A percentile compares a stretch with the other conserved stretches of the same genome.
These are phyloP conservation scores for Alloteropsis semialata DNA, from an alignment of 176 grass and related monocot genomes.

Conservation along the genomic window DNA sequence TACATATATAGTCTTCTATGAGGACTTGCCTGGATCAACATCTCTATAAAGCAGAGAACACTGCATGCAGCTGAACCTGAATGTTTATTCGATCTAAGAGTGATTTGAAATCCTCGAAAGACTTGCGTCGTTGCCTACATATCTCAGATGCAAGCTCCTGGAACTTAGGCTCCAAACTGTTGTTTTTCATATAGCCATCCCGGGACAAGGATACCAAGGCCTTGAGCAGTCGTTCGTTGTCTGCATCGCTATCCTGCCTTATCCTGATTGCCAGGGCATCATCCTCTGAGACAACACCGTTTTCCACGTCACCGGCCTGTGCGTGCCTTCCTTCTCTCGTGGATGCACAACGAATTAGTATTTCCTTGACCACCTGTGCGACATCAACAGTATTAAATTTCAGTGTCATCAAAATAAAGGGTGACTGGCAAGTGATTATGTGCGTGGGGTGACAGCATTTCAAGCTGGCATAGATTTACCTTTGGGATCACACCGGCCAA, in stretches of 20 bases:
- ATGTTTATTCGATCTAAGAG: not conserved
- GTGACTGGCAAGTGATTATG: not conserved
- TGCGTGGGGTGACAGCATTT: too few relatives aligned
- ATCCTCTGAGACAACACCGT: not conserved
- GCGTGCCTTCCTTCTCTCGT: not conserved
- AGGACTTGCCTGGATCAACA: not conserved
- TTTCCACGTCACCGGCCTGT: not conserved
- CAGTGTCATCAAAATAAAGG: not conserved
- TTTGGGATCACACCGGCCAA: not conserved
- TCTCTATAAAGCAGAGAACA: not conserved
- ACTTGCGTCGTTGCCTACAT: not conserved
- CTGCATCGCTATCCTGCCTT: not conserved
- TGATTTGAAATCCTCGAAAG: not conserved
- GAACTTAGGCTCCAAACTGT: not conserved
- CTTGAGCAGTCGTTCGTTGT: not conserved
- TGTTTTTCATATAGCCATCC: not conserved
- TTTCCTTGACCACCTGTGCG: not conserved
- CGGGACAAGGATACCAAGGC: not conserved
- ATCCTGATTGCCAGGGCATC: not conserved
- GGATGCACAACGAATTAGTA: not conserved
- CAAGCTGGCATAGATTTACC: not conserved
- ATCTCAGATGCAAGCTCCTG: not conserved
- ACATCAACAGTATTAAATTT: not conserved
- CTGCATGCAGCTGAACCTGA: not conserved
- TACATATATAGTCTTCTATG: not conserved